Evolutionary conservation across 2,329 filamentous ascomycete species (phyloP).

Genomic region (Raffaelea deltoideospora): DNA sequence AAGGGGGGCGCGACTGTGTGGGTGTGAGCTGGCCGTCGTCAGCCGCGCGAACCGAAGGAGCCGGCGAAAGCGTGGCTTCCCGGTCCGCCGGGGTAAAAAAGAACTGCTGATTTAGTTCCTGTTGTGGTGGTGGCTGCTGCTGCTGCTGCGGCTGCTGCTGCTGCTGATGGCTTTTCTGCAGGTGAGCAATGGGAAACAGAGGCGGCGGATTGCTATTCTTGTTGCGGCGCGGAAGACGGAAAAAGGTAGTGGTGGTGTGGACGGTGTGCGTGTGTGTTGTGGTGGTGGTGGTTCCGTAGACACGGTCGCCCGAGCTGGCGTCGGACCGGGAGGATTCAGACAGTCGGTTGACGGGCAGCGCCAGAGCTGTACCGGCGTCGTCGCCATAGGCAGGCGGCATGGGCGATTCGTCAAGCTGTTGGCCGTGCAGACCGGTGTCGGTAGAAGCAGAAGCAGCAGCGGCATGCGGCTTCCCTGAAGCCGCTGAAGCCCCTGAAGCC

Average conservation of each 20-base stretch:
- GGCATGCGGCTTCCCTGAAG: constrained; percentile 24
- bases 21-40: constrained; percentile 13
- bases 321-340: constrained; percentile 89
- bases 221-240: constrained; percentile 62
- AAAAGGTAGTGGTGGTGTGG: constrained; percentile 57
- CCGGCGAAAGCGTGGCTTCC: too few species aligned
- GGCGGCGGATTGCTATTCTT: constrained; percentile 38
- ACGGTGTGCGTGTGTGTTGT: constrained; percentile 52
- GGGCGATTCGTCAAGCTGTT: constrained; percentile 1
- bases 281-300: constrained; percentile 41
- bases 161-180: constrained; percentile 30
- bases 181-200: constrained; percentile 70
- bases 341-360: constrained; percentile 47
- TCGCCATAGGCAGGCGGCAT: constrained; percentile 41
- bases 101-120: too few species aligned
- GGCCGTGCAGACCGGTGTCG: too few species aligned
- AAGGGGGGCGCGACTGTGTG: constrained; percentile 15
- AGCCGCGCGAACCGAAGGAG: not conserved
- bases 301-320: constrained; percentile 56
- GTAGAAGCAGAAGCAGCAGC: too few species aligned
- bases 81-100: too few species aligned
- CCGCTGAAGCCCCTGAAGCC: too few species aligned
- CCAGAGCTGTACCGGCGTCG: constrained; percentile 39
- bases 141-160: too few species aligned
- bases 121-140: too few species aligned